Base-by-base conservation (phyloP, 2,329 filamentous ascomycete genomes). In the Lachnum nothofagi region DNA sequence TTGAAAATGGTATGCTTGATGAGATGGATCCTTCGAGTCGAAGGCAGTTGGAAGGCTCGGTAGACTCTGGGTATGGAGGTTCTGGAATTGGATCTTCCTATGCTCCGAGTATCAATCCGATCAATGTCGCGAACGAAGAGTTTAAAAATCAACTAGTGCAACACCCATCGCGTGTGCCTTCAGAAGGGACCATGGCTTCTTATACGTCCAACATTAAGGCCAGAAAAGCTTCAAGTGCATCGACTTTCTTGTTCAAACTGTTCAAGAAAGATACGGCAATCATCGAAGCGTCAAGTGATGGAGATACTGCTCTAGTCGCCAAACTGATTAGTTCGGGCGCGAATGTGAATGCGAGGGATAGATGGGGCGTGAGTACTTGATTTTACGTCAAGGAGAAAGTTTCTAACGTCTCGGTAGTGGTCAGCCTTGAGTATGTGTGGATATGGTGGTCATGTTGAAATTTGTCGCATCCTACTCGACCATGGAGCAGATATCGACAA, bases 271-370 rank as follows among this genome's bases (percentile, higher is more conserved):
- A 59, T 20, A 60, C 54, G 35, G 59, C 56, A 17, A 59, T 66
- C 25, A 57, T 64, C 35, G 51, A 64, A 43, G 62, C 63, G 5
- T 58, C 60, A 10, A 62, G 59, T 44, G 60, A 65, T 38, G 54
- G 60, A 3, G 54, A 63, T n/a, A 49, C 56, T 7, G 47, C 58
- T 9, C 59, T 53, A 41, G 53, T 63, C 7, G 57, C 55, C 3
- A 56, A 58, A 46, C 44, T 65, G 10, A 56, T 65, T 14, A 51
- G 55, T 27, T 45, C 61, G 9, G 59, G 58, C 5, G 58, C 60
- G 17, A 58, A 62, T n/a, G 56, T 63, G 7, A 65, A 65, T 49
- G 63, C 57, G 12, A 51, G 55, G 24, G 62, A 63, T 44, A 48
- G 56, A 40, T 63, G 58, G 61, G 55, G 62, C 17, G 55, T 61